Evolutionary conservation across 257 asterid genomes (phyloP).

Genomic region (Solanum habrochaites): DNA sequence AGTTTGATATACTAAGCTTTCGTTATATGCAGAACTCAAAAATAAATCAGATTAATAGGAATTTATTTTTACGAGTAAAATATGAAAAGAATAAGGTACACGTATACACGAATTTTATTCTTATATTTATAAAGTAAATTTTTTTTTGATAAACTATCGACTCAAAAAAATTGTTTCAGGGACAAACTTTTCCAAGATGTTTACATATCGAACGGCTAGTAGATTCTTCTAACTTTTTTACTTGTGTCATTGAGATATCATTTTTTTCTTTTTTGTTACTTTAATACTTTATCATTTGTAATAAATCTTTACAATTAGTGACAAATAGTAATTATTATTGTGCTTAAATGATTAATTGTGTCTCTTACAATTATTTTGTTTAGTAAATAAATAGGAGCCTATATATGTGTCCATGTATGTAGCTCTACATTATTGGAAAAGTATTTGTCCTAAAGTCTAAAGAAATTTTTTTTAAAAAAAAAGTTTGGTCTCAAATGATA

Average conservation of each 20-base stretch:
- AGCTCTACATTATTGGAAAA: not conserved
- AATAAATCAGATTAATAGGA: no score
- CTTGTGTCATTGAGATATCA: not conserved
- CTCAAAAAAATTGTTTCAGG: not conserved
- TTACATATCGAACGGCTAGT: not conserved
- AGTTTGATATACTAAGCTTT: not conserved
- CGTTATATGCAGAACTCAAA: accelerated
- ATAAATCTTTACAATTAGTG: not conserved
- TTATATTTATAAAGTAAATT: not conserved
- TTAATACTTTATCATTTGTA: not conserved
- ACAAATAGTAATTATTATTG: not conserved
- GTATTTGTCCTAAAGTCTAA: not conserved
- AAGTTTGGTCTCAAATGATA: not conserved
- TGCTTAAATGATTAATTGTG: not conserved
- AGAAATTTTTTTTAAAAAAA: not conserved
- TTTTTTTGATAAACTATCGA: accelerated
- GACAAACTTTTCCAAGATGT: not conserved
- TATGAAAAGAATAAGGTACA: accelerated
- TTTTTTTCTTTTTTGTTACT: not conserved
- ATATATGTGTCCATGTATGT: not conserved
- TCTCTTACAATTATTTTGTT: not conserved
- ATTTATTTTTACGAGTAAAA: no score
- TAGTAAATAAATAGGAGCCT: not conserved
- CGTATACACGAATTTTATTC: accelerated
- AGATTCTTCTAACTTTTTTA: not conserved